Percentiles rank a stretch among this genome's conserved stretches.
phyloP scores from a whole-genome alignment of 495 filamentous ascomycete species.

The Neurospora pannonica region DNA sequence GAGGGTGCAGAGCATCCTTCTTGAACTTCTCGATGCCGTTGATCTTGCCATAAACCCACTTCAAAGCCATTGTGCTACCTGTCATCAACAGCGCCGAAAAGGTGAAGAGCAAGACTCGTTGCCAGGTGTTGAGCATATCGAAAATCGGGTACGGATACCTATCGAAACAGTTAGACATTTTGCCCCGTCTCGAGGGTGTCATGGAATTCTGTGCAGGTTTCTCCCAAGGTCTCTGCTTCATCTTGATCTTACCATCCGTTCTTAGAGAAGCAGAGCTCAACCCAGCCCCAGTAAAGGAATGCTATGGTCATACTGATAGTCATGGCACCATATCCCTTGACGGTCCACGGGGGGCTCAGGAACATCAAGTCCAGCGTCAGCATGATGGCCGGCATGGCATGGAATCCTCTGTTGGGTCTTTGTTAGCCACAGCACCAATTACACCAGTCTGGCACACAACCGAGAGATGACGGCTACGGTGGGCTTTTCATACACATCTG shows the following conservation, averaged over 20 bases:
- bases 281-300: constrained; percentile 79
- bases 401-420: constrained; percentile 44
- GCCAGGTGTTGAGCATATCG: constrained; percentile 46
- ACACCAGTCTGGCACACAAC: not conserved
- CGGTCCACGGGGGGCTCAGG: constrained; percentile 73
- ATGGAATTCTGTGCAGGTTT: not conserved
- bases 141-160: constrained; percentile 89
- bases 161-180: constrained; percentile 10
- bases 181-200: not conserved
- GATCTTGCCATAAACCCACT: constrained; percentile 56
- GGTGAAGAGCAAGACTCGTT: constrained; percentile 59
- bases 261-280: constrained; percentile 63
- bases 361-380: constrained; percentile 64
- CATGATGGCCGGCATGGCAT: constrained; percentile 65
- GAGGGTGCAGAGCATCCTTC: constrained; percentile 18
- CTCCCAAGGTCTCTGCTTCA: not conserved
- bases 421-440: not conserved
- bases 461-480: not conserved
- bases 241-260: constrained; percentile 57
- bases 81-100: constrained; percentile 64
- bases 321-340: constrained; percentile 50
- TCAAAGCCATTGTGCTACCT: constrained; percentile 53
- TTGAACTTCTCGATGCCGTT: constrained; percentile 52
- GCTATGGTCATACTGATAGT: constrained; percentile 55
- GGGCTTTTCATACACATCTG: constrained; percentile 43